phyloP scores from a whole-genome alignment of 1,139 yeast genomes.

The Saccharomyces hybrid region DNA sequence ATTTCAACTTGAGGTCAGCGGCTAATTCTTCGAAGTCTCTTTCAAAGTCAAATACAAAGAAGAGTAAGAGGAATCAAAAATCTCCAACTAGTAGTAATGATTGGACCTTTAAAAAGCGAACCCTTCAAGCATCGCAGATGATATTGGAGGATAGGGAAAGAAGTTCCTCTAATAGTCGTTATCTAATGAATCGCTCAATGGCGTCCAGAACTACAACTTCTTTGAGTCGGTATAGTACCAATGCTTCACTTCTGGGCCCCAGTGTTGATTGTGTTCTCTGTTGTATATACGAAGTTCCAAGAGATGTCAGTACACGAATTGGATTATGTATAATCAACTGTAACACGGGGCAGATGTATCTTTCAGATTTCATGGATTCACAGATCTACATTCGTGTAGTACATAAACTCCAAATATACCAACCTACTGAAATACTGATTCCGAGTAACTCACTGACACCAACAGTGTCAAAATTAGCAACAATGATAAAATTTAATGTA shows the following conservation, averaged over 20 bases:
- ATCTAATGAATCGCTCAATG: background rate
- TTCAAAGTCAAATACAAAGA: background rate
- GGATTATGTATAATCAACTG: slow-evolving; percentile 36
- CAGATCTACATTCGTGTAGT: slow-evolving; percentile 41
- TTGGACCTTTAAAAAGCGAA: background rate
- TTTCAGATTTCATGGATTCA: slow-evolving; percentile 36
- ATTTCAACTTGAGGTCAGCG: slow-evolving; percentile 5
- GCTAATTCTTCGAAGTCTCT: slow-evolving; percentile 1
- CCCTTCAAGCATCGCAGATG: background rate
- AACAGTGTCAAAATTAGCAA: slow-evolving; percentile 31
- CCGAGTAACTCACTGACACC: slow-evolving; percentile 30
- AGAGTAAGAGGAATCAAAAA: background rate
- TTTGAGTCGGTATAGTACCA: background rate
- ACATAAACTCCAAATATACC: slow-evolving; percentile 35
- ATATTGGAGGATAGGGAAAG: background rate
- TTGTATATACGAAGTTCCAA: slow-evolving; percentile 32
- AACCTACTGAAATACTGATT: slow-evolving; percentile 35
- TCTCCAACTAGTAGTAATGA: background rate
- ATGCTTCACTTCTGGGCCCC: background rate
- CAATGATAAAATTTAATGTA: slow-evolving; percentile 34
- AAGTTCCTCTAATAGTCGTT: background rate
- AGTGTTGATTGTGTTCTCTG: slow-evolving; percentile 25
- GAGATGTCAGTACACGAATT: slow-evolving; percentile 29
- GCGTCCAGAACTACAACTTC: background rate
- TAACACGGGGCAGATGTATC: slow-evolving; percentile 33